phyloP scores from a whole-genome alignment of 2,329 filamentous ascomycete genomes.

The Gliomastix tumulicola region DNA sequence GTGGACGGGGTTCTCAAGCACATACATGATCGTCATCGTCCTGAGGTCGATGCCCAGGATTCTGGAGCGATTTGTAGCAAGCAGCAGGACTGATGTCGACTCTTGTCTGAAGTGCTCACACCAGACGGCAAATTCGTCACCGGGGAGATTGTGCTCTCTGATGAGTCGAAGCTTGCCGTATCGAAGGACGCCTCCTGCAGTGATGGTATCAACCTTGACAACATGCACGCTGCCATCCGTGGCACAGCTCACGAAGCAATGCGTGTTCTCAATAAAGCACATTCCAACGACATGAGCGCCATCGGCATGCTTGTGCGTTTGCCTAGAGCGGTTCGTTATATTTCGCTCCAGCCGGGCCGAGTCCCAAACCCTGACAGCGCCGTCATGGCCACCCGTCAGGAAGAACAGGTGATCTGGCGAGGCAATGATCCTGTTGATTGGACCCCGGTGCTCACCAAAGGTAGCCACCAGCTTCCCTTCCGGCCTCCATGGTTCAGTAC shows the following conservation, averaged over 20 bases:
- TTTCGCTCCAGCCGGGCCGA: slow-evolving; percentile 84
- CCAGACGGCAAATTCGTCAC: slow-evolving; percentile 77
- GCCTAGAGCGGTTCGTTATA: slow-evolving; percentile 77
- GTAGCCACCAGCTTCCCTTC: slow-evolving; percentile 78
- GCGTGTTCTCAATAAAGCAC: slow-evolving; percentile 88
- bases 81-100: slow-evolving; percentile 69
- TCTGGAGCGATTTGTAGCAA: slow-evolving; percentile 81
- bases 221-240: slow-evolving; percentile 87
- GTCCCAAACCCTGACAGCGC: slow-evolving; percentile 90
- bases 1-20: slow-evolving; percentile 78
- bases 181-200: slow-evolving; percentile 46
- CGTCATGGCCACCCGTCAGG: slow-evolving; percentile 86
- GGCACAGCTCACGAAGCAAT: slow-evolving; percentile 87
- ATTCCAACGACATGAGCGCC: slow-evolving; percentile 71
- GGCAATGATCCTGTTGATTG: slow-evolving; percentile 73
- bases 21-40: slow-evolving; percentile 76
- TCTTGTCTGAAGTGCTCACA: slow-evolving; percentile 87
- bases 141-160: slow-evolving; percentile 71
- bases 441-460: slow-evolving; percentile 78
- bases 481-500: slow-evolving; percentile 65
- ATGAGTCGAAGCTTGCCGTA: slow-evolving; percentile 74
- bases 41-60: slow-evolving; percentile 81
- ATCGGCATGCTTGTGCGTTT: slow-evolving; percentile 70
- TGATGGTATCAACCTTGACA: slow-evolving; percentile 63
- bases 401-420: slow-evolving; percentile 94